Percentiles rank a stretch among this genome's conserved stretches.
Conservation (phyloP, 2,329 filamentous ascomycete genomes). For the Pseudogymnoascus sp. region DNA sequence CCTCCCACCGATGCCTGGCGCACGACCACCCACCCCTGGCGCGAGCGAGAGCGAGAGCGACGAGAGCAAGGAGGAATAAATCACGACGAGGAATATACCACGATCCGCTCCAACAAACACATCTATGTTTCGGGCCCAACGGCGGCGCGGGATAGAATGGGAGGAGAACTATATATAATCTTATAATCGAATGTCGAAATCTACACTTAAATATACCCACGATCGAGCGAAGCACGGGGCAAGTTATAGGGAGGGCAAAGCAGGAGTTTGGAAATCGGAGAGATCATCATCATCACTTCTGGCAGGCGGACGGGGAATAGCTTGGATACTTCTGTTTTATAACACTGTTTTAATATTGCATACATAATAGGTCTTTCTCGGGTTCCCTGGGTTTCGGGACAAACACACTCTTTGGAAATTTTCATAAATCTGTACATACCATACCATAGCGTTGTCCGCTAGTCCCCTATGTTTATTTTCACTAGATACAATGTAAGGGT, state of each 20-base stretch:
- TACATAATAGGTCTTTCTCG: background rate
- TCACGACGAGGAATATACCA: background rate
- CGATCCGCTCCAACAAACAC: background rate
- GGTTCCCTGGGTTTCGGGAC: background rate
- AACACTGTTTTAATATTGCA: conserved; percentile 3
- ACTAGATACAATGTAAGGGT: background rate
- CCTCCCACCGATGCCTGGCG: conserved; percentile 24
- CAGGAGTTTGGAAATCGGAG: background rate
- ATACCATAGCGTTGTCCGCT: background rate
- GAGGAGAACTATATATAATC: background rate
- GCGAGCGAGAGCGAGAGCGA: conserved; percentile 30
- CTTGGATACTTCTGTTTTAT: background rate
- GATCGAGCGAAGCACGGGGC: conserved; percentile 2
- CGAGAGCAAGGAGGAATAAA: conserved; percentile 10
- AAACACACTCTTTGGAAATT: conserved; percentile 1
- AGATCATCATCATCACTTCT: conserved; percentile 5
- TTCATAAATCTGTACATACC: conserved; percentile 1
- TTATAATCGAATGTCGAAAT: conserved; percentile 11
- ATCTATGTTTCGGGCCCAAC: background rate
- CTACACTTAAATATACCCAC: conserved; percentile 10
- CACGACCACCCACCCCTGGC: conserved; percentile 30
- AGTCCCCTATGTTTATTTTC: conserved; percentile 1
- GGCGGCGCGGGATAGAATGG: background rate
- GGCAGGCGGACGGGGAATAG: conserved; percentile 1
- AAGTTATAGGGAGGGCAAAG: conserved; percentile 3